Evolutionary conservation across 2,329 filamentous ascomycete genomes (phyloP), one percentile per base, ranked within the genome.

Genomic region (Aspergillus fijiensis): DNA sequence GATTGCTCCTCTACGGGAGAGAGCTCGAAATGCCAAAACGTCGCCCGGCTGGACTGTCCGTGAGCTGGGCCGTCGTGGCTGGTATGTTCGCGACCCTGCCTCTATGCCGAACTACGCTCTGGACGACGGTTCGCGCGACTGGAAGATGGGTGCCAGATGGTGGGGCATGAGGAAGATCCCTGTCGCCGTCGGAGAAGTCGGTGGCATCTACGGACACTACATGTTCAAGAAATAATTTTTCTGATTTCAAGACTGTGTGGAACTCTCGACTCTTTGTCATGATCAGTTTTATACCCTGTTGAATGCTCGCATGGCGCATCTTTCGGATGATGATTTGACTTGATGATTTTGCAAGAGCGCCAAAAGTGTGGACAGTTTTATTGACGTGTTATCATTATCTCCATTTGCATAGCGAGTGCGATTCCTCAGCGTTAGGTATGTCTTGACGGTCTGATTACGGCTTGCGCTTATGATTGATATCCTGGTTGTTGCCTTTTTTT

Each of bases 121-220:
- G 1, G 86, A 89, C 70, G 84, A 87, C 66, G 86, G 86, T 1
- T 75, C 79, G 51, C 80, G 87, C 33, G 78, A 80, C 69, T 95
- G 91, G 91, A 95, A 95, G 80, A 89, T 92, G 88, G 91, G 91
- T 33, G 90, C 90, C 52, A 85, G 86, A 67, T 90, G 87, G 78
- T 94, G 91, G 91, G 91, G 91, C 42, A 92, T 92, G 87, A 84
- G 89, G 63, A 95, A 86, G 72, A 75, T 85, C 27, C 83, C 84
- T 2, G 80, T 86, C 63, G 81, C 80, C 14, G 75, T 80, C 39
- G 80, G 81, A 9, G 83, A 86, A 60, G 82, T 85, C 5, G 83
- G 83, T 25, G 84, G 84, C 3, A 80, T 85, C 68, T 85, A 85
- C 69, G 83, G 82, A 47, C 82, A 84, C 70, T 85, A 85, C 67